Percentiles rank a stretch among this genome's conserved stretches.
Conservation (phyloP, 1,284 basidiomycete species). For the Moniliophthora roreri region DNA sequence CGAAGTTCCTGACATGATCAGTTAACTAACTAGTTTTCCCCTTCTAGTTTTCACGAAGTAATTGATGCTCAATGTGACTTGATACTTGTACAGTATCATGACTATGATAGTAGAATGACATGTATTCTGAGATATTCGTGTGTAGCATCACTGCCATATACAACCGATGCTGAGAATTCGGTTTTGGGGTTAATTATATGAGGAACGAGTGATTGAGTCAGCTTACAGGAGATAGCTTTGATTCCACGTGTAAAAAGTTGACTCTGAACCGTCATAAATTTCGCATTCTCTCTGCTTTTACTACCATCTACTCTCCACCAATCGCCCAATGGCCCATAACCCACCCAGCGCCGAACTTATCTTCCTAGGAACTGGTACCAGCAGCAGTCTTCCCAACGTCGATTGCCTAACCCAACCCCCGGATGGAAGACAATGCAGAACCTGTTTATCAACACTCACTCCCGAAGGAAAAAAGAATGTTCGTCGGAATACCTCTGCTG, state of each 20-base stretch:
- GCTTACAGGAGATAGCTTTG: too few species aligned
- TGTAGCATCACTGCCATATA: too few species aligned
- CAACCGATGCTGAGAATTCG: too few species aligned
- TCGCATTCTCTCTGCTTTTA: background rate
- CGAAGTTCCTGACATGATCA: background rate
- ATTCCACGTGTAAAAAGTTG: too few species aligned
- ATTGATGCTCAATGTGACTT: conserved; percentile 4
- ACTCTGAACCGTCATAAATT: too few species aligned
- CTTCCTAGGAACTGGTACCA: conserved; percentile 77
- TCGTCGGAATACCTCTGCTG: conserved; percentile 73
- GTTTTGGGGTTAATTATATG: too few species aligned
- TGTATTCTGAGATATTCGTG: background rate
- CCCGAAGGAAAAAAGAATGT: conserved; percentile 74
- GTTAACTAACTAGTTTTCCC: background rate
- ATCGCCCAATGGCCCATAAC: too few species aligned
- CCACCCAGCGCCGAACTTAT: conserved; percentile 51
- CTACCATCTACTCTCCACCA: too few species aligned
- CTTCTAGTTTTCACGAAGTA: conserved; percentile 36
- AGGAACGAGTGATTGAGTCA: too few species aligned
- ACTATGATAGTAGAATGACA: background rate
- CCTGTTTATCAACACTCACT: conserved; percentile 66
- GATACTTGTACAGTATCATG: background rate
- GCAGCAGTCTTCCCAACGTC: conserved; percentile 63
- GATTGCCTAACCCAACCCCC: conserved; percentile 63
- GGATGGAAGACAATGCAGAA: conserved; percentile 48